Percentiles rank a stretch among this genome's conserved stretches.
These are phyloP conservation scores for Didymella lethalis DNA, from an alignment of 2,329 filamentous ascomycete genomes.

Conservation along the genomic window DNA sequence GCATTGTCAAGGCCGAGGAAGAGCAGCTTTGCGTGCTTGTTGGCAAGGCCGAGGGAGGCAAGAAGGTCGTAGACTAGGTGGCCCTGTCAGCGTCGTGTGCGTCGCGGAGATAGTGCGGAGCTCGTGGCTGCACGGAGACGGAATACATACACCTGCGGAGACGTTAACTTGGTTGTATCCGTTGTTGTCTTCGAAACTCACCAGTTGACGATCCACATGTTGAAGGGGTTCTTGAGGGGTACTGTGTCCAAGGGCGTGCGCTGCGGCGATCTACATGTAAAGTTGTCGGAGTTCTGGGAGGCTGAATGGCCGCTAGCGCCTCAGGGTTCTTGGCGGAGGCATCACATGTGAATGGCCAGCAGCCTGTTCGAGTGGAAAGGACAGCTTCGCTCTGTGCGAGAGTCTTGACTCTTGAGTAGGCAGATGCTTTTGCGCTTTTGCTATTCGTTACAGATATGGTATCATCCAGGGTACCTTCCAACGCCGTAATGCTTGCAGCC, in stretches of 20 bases:
- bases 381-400: slow-evolving; percentile 1
- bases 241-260: slow-evolving; percentile 11
- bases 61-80: slow-evolving; percentile 81
- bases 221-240: slow-evolving; percentile 13
- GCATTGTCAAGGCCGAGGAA: slow-evolving; percentile 93
- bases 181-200: slow-evolving; percentile 44
- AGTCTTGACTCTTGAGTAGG: neutral
- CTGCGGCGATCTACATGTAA: slow-evolving; percentile 19
- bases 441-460: slow-evolving; percentile 26
- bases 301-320: slow-evolving; percentile 19
- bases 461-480: slow-evolving; percentile 21
- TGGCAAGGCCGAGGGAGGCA: slow-evolving; percentile 82
- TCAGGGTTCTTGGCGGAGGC: slow-evolving; percentile 14
- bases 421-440: slow-evolving; percentile 19
- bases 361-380: neutral
- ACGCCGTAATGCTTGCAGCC: slow-evolving; percentile 19
- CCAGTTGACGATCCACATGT: slow-evolving; percentile 94
- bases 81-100: slow-evolving; percentile 27
- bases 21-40: slow-evolving; percentile 76
- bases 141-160: slow-evolving; percentile 28
- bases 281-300: slow-evolving; percentile 19
- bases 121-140: slow-evolving; percentile 19
- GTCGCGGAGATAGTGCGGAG: slow-evolving; percentile 7
- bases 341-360: slow-evolving; percentile 22
- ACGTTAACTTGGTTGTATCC: neutral